Evolutionary conservation across 2,329 filamentous ascomycete genomes (phyloP).

Genomic region (Monilinia vaccinii-corymbosi): DNA sequence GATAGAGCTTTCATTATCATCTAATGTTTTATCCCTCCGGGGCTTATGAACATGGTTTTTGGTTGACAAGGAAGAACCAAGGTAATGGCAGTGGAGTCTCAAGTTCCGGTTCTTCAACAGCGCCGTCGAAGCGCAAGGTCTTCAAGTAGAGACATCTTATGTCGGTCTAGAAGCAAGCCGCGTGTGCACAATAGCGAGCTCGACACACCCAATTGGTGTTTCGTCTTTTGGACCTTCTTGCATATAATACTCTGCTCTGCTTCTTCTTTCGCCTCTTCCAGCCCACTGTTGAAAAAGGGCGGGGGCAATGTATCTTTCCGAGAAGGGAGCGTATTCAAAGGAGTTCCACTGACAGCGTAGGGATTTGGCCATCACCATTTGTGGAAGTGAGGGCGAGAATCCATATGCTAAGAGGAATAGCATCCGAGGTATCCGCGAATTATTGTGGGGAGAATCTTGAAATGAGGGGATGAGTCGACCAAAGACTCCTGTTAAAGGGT

Average conservation of each 20-base stretch:
- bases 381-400: neutral
- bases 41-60: neutral
- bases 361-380: neutral
- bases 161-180: neutral
- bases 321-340: neutral
- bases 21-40: neutral
- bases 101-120: conserved; percentile 1
- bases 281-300: neutral
- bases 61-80: neutral
- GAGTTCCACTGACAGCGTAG: neutral
- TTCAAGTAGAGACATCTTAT: neutral
- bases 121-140: neutral
- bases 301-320: neutral
- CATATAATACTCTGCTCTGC: neutral
- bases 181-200: neutral
- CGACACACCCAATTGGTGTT: neutral
- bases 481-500: neutral
- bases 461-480: neutral
- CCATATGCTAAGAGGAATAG: neutral
- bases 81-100: neutral
- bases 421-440: neutral
- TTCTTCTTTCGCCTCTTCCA: neutral
- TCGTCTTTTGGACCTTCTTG: neutral
- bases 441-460: neutral
- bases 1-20: neutral